Percentiles rank a stretch among this genome's conserved stretches.
phyloP scores from a whole-genome alignment of 1,284 basidiomycete species.

The Fistulinella cinereoalba region DNA sequence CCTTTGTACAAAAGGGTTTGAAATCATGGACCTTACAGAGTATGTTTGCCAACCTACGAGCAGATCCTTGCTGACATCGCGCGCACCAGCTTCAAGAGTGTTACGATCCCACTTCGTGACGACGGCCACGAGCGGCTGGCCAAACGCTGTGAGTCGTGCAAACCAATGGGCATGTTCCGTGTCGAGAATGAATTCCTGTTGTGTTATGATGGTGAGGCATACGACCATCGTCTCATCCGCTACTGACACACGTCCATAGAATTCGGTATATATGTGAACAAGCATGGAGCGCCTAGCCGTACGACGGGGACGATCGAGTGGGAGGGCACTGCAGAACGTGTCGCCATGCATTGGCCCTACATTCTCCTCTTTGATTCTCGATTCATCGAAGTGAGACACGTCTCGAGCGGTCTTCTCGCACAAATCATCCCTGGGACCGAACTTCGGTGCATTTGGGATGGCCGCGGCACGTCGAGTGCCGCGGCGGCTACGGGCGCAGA shows the following conservation, averaged over 20 bases:
- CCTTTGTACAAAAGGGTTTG: conserved; percentile 90
- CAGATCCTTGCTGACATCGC: conserved; percentile 4
- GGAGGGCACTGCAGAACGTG: conserved; percentile 88
- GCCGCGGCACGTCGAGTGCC: conserved; percentile 53
- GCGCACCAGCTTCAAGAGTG: conserved; percentile 73
- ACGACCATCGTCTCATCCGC: neutral
- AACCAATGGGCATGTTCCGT: conserved; percentile 91
- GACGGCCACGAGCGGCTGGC: conserved; percentile 72
- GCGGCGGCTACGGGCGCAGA: conserved; percentile 28
- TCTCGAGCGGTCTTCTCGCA: conserved; percentile 78
- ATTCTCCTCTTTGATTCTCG: conserved; percentile 87
- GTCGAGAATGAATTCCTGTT: conserved; percentile 89
- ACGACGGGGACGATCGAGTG: conserved; percentile 81
- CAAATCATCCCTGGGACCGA: conserved; percentile 87
- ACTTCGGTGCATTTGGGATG: conserved; percentile 86
- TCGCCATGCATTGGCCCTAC: conserved; percentile 87
- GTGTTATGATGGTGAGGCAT: conserved; percentile 79
- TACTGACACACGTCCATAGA: conserved; percentile 46
- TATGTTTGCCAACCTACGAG: conserved; percentile 40
- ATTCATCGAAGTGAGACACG: conserved; percentile 92
- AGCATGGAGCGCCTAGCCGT: conserved; percentile 83
- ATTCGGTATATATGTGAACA: conserved; percentile 88
- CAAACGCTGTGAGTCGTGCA: conserved; percentile 78
- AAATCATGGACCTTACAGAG: conserved; percentile 94
- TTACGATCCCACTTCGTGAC: conserved; percentile 80